Percentiles rank a stretch among this genome's conserved stretches.
phyloP scores from a whole-genome alignment of 805 yeast species.

The Maudiozyma pseudohumilis region DNA sequence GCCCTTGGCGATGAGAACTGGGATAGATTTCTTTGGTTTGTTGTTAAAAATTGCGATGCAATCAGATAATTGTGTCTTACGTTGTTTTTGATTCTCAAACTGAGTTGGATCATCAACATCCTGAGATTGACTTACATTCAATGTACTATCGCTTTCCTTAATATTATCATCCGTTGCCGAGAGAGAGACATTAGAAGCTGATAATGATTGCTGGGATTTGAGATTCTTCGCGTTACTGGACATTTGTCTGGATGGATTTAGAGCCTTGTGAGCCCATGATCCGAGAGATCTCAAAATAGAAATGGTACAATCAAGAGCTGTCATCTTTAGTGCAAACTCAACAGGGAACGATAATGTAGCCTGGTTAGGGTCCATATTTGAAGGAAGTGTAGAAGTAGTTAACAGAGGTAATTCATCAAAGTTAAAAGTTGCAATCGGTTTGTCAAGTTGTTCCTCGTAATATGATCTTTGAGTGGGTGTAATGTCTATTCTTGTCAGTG shows the following conservation, averaged over 20 bases:
- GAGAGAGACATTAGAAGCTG: constrained; percentile 11
- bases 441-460: constrained; percentile 41
- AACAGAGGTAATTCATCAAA: constrained; percentile 64
- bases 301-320: constrained; percentile 69
- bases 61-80: constrained; percentile 72
- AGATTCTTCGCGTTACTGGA: not conserved
- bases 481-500: constrained; percentile 62
- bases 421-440: constrained; percentile 65
- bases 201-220: constrained; percentile 12
- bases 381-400: constrained; percentile 54
- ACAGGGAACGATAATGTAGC: constrained; percentile 42
- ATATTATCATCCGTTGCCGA: constrained; percentile 6
- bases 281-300: constrained; percentile 72
- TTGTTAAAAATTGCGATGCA: constrained; percentile 73
- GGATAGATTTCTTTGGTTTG: constrained; percentile 75
- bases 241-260: constrained; percentile 22
- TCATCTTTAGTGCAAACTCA: constrained; percentile 77
- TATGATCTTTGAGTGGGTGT: constrained; percentile 55
- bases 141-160: constrained; percentile 12
- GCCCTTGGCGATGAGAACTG: constrained; percentile 47
- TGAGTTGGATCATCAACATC: constrained; percentile 68
- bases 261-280: constrained; percentile 75
- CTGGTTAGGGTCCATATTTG: constrained; percentile 15
- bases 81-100: constrained; percentile 73
- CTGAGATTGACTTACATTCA: constrained; percentile 8